A percentile compares a stretch with the other conserved stretches of the same genome.
Evolutionary conservation across 1,284 basidiomycete species (phyloP).

Genomic region (Ceratobasidium sp.): DNA sequence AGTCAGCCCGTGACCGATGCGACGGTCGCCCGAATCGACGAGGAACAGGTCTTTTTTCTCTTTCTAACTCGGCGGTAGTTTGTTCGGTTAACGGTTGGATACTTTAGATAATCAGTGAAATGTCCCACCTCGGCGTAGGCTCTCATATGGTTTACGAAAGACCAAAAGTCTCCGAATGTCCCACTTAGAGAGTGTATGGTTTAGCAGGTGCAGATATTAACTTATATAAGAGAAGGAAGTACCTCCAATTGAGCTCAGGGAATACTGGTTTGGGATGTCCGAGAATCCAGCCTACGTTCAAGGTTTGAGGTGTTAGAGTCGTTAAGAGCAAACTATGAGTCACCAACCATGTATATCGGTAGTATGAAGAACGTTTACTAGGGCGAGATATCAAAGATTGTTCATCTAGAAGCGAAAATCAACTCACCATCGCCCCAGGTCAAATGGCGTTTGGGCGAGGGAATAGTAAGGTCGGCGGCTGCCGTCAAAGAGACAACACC

Average conservation of each 20-base stretch:
- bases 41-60: conserved; percentile 12
- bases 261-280: conserved; percentile 9
- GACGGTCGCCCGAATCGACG: conserved; percentile 23
- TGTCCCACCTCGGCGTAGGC: not conserved
- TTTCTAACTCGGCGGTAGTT: not conserved
- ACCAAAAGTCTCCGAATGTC: conserved; percentile 31
- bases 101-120: no score
- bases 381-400: not conserved
- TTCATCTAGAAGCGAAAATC: not conserved
- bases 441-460: not conserved
- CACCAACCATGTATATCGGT: conserved; percentile 34
- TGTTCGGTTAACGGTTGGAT: no score
- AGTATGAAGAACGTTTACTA: conserved; percentile 30
- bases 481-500: not conserved
- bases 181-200: not conserved
- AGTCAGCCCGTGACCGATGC: conserved; percentile 31
- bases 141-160: conserved; percentile 25
- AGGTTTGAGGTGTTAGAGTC: not conserved
- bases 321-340: not conserved
- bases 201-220: not conserved
- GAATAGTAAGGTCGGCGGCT: not conserved
- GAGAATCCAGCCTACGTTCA: conserved; percentile 13
- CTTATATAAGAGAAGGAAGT: not conserved
- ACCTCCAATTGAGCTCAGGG: conserved; percentile 25
- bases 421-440: conserved; percentile 1